These are phyloP conservation scores for Fraxinus anomala DNA, from an alignment of 257 asterid species.

Conservation along the genomic window DNA sequence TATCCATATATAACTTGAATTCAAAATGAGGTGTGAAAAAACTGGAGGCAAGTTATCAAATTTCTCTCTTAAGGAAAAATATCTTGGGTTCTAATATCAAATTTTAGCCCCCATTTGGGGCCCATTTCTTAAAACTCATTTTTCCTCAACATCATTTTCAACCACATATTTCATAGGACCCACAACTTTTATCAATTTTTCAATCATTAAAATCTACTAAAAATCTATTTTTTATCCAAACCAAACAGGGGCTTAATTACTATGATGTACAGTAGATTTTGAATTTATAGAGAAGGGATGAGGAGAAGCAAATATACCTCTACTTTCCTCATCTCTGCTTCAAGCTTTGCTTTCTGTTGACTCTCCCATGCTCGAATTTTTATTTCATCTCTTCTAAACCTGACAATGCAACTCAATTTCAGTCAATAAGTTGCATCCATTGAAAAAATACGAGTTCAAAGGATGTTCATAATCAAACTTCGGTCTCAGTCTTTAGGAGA, in stretches of 20 bases:
- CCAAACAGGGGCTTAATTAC: neutral
- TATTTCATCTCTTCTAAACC: conserved; percentile 88
- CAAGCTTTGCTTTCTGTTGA: conserved; percentile 86
- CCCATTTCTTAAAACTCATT: conserved; percentile 27
- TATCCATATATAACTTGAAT: no score
- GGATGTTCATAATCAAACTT: neutral
- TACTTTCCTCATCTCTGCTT: conserved; percentile 93
- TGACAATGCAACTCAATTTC: conserved; percentile 25
- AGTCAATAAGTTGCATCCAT: conserved; percentile 7
- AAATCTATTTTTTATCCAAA: no score
- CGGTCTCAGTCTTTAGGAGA: conserved; percentile 1
- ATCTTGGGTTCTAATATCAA: no score
- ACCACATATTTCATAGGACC: neutral
- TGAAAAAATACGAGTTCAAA: conserved; percentile 13
- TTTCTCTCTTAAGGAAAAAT: no score
- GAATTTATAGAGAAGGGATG: conserved; percentile 10
- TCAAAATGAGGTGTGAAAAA: no score
- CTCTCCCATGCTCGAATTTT: conserved; percentile 97
- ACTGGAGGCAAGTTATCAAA: no score
- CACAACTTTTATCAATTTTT: no score
- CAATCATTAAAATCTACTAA: no score
- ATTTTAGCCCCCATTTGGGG: conserved; percentile 13
- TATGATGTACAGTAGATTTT: neutral
- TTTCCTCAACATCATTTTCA: conserved; percentile 3
- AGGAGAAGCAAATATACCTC: conserved; percentile 52